Conservation (phyloP, 2,329 filamentous ascomycete genomes). For the Cladophialophora chaetospira region DNA sequence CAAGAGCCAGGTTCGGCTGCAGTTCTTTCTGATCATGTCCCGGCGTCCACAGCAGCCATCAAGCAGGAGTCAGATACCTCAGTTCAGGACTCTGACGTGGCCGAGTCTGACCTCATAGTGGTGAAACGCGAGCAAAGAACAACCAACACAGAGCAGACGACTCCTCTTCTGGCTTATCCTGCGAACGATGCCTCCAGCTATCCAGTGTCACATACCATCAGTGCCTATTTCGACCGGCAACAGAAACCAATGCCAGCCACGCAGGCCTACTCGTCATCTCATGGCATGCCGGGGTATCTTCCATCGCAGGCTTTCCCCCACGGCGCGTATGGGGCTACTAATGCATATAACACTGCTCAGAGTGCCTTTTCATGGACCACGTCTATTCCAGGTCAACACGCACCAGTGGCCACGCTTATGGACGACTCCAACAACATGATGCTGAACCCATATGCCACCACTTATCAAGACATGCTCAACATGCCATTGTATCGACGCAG, state of each 20-base stretch:
- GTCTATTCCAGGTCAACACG: background rate
- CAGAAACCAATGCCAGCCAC: background rate
- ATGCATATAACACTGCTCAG: background rate
- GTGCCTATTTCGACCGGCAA: slow-evolving; percentile 2
- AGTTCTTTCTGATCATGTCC: background rate
- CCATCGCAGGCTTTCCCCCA: background rate
- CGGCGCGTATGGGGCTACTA: background rate
- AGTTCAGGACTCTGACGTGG: background rate
- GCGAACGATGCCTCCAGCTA: background rate
- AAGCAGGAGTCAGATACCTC: slow-evolving; percentile 10
- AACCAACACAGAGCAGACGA: background rate
- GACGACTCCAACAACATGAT: slow-evolving; percentile 4
- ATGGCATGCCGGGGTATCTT: background rate
- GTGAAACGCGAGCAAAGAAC: slow-evolving; percentile 7
- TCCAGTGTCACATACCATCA: background rate
- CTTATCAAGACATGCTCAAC: slow-evolving; percentile 26
- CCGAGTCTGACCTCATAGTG: background rate
- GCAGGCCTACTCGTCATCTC: background rate
- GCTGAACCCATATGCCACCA: slow-evolving; percentile 21
- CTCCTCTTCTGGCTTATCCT: background rate
- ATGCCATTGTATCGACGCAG: slow-evolving; percentile 22
- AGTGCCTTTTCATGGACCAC: slow-evolving; percentile 7
- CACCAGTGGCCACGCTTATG: background rate
- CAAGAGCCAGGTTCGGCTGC: slow-evolving; percentile 12
- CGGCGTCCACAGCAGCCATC: slow-evolving; percentile 2